These are phyloP conservation scores for Aspergillus conjunctus DNA, from an alignment of 495 filamentous ascomycete genomes.

Conservation along the genomic window DNA sequence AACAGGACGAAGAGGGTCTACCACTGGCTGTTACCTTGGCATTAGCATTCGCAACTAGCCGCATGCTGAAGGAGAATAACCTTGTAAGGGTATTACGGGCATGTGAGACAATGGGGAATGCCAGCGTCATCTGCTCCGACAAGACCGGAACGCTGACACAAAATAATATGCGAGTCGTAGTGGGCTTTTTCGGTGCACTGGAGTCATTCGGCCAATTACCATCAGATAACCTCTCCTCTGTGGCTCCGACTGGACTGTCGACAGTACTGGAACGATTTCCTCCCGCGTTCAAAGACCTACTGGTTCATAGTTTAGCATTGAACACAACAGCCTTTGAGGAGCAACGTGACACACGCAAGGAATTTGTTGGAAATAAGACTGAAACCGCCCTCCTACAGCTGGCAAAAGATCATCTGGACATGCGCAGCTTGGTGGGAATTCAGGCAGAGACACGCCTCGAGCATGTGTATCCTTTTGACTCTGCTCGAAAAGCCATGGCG, in stretches of 20 bases:
- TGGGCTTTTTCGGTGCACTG: conserved; percentile 59
- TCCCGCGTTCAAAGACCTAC: conserved; percentile 46
- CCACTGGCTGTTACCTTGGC: conserved; percentile 68
- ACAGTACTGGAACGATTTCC: conserved; percentile 17
- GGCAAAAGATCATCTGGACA: conserved; percentile 61
- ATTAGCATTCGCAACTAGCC: conserved; percentile 67
- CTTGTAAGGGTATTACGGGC: conserved; percentile 65
- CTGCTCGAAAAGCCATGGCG: conserved; percentile 68
- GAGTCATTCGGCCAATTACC: conserved; percentile 32
- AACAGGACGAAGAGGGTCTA: conserved; percentile 53
- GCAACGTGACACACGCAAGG: conserved; percentile 53
- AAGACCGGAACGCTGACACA: conserved; percentile 72
- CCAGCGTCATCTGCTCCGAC: conserved; percentile 69
- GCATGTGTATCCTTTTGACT: conserved; percentile 70
- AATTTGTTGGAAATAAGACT: conserved; percentile 71
- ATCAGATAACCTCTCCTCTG: conserved; percentile 23
- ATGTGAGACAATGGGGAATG: conserved; percentile 75
- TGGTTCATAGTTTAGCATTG: conserved; percentile 61
- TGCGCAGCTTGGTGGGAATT: conserved; percentile 62
- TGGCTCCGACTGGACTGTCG: conserved; percentile 16
- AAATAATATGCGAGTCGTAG: conserved; percentile 73
- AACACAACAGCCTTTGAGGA: conserved; percentile 71
- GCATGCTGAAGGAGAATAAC: conserved; percentile 72
- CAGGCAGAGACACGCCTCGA: conserved; percentile 59
- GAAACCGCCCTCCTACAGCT: conserved; percentile 66